Evolutionary conservation across 1,284 basidiomycete species (phyloP).

Genomic region (Sanghuangporus weigelae): DNA sequence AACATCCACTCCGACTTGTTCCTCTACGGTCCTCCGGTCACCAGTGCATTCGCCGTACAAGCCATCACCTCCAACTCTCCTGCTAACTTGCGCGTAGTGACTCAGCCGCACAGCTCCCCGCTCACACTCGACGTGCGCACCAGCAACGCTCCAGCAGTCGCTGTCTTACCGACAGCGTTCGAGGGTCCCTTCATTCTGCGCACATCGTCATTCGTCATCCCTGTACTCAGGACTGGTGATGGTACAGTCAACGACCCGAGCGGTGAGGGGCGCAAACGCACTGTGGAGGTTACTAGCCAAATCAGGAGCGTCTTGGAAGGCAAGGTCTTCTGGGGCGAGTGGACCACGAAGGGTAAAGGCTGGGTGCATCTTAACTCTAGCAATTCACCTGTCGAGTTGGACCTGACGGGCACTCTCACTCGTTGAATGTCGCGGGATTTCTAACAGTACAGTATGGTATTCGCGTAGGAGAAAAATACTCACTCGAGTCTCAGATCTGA

Average conservation of each 20-base stretch:
- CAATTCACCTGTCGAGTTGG: slow-evolving; percentile 1
- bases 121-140: slow-evolving; percentile 9
- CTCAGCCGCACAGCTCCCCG: slow-evolving; percentile 7
- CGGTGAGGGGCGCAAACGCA: slow-evolving; percentile 9
- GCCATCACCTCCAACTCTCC: slow-evolving; percentile 17
- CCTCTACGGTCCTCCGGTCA: not conserved
- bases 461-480: not conserved
- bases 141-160: slow-evolving; percentile 8
- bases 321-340: slow-evolving; percentile 12
- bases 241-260: slow-evolving; percentile 10
- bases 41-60: slow-evolving; percentile 11
- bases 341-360: not conserved
- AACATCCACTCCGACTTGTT: not conserved
- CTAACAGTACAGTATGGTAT: not conserved
- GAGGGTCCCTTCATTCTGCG: slow-evolving; percentile 17
- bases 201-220: not conserved
- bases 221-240: not conserved
- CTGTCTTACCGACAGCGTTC: slow-evolving; percentile 17
- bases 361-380: slow-evolving; percentile 8
- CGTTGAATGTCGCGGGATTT: not conserved
- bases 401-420: not conserved
- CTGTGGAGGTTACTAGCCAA: not conserved
- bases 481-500: too few species aligned
- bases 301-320: slow-evolving; percentile 1
- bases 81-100: not conserved